Conservation (phyloP, 1,139 yeast genomes). For the Diutina pseudorugosa region DNA sequence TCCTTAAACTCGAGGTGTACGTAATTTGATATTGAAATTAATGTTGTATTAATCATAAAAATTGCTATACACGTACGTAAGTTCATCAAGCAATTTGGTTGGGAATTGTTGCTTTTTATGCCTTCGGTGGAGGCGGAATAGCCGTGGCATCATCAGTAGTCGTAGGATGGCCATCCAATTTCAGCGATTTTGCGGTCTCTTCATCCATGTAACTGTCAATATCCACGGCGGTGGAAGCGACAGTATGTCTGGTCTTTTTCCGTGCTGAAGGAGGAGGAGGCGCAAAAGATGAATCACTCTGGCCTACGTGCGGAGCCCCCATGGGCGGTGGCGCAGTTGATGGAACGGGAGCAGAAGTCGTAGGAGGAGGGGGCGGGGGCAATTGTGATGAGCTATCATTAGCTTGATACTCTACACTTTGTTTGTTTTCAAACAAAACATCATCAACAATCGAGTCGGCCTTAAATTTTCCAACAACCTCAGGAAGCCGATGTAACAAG, state of each 20-base stretch:
- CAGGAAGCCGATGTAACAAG: slow-evolving; percentile 72
- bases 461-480: slow-evolving; percentile 41
- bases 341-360: background rate
- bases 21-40: background rate
- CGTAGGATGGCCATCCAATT: background rate
- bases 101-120: background rate
- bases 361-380: background rate
- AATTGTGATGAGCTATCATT: background rate
- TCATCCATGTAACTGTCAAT: slow-evolving; percentile 1
- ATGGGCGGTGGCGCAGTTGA: background rate
- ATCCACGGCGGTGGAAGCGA: background rate
- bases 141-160: background rate
- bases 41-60: background rate
- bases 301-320: background rate
- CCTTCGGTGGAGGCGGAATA: background rate
- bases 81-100: too few species aligned
- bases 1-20: too few species aligned
- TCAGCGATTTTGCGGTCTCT: background rate
- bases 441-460: slow-evolving; percentile 19
- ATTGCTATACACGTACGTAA: background rate
- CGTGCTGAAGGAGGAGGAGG: background rate
- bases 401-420: background rate
- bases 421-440: slow-evolving; percentile 19
- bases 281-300: background rate
- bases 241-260: background rate